These are phyloP conservation scores for Aspergillus chevalieri DNA, from an alignment of 2,329 filamentous ascomycete genomes.

Conservation along the genomic window DNA sequence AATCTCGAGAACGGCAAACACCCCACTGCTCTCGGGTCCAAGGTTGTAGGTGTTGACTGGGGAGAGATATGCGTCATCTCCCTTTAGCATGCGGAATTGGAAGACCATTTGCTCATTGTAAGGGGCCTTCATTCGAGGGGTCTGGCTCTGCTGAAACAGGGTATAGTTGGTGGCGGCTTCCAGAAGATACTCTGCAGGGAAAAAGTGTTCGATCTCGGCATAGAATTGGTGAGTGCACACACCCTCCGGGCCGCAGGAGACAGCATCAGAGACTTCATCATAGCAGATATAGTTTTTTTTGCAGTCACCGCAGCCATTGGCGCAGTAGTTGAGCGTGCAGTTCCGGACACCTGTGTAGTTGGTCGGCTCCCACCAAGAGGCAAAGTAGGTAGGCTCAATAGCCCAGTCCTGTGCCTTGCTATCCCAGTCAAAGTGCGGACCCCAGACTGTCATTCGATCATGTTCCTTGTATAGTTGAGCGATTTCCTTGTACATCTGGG, in stretches of 20 bases:
- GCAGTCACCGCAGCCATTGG: slow-evolving; percentile 16
- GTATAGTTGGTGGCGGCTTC: slow-evolving; percentile 11
- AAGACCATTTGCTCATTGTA: slow-evolving; percentile 13
- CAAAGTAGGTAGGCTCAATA: slow-evolving; percentile 8
- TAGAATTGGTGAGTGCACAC: slow-evolving; percentile 13
- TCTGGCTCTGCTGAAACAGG: slow-evolving; percentile 7
- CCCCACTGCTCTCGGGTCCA: slow-evolving; percentile 7
- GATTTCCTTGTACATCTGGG: slow-evolving; percentile 8
- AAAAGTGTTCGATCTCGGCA: slow-evolving; percentile 17
- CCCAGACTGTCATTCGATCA: slow-evolving; percentile 12
- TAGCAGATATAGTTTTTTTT: slow-evolving; percentile 16
- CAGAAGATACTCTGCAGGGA: slow-evolving; percentile 12
- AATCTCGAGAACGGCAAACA: slow-evolving; percentile 13
- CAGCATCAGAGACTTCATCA: slow-evolving; percentile 13
- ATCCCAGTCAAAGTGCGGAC: slow-evolving; percentile 14
- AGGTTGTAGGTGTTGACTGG: slow-evolving; percentile 16
- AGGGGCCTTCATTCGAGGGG: slow-evolving; percentile 10
- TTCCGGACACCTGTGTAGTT: slow-evolving; percentile 12
- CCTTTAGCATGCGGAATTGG: slow-evolving; percentile 10
- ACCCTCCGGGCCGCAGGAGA: slow-evolving; percentile 9
- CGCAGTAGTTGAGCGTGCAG: slow-evolving; percentile 16
- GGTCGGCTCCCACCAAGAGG: slow-evolving; percentile 12
- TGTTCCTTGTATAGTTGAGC: slow-evolving; percentile 8
- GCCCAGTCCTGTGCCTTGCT: slow-evolving; percentile 5
- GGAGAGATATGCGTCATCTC: slow-evolving; percentile 14